Conservation (phyloP, 2,329 filamentous ascomycete species). For the Albifimbria verrucaria region DNA sequence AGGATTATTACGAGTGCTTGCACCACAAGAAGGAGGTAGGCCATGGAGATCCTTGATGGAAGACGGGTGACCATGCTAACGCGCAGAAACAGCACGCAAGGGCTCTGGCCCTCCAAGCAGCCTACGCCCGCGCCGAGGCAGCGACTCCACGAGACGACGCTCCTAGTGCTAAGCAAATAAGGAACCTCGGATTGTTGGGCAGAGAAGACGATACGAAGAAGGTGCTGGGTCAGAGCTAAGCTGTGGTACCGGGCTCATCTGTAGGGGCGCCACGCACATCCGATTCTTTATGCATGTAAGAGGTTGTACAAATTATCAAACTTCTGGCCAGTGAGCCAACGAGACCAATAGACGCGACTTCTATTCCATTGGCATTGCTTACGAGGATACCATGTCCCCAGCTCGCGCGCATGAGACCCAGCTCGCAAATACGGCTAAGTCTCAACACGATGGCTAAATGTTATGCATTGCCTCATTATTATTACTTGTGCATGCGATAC, state of each 20-base stretch:
- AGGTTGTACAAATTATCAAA: neutral
- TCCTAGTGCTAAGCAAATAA: slow-evolving; percentile 81
- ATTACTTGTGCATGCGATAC: too few relatives aligned
- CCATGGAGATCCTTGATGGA: neutral
- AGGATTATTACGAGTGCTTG: slow-evolving; percentile 98
- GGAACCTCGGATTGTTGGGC: slow-evolving; percentile 78
- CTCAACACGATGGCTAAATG: too few relatives aligned
- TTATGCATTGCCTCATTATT: too few relatives aligned
- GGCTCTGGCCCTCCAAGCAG: slow-evolving; percentile 73
- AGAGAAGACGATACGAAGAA: slow-evolving; percentile 77
- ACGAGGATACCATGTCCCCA: too few relatives aligned
- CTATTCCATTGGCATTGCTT: too few relatives aligned
- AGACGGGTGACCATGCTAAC: slow-evolving; percentile 11
- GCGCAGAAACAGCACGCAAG: slow-evolving; percentile 65
- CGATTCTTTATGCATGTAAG: neutral
- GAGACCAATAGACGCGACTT: neutral
- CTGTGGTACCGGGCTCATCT: neutral
- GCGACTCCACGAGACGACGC: slow-evolving; percentile 74
- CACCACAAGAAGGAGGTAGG: slow-evolving; percentile 98
- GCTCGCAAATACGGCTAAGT: too few relatives aligned
- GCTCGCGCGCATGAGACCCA: too few relatives aligned
- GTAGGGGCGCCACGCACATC: neutral
- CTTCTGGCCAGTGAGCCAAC: neutral
- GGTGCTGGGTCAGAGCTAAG: slow-evolving; percentile 39
- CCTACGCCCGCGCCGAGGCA: slow-evolving; percentile 77